Evolutionary conservation across 2,329 filamentous ascomycete genomes (phyloP).

Genomic region (Beauveria sp.): DNA sequence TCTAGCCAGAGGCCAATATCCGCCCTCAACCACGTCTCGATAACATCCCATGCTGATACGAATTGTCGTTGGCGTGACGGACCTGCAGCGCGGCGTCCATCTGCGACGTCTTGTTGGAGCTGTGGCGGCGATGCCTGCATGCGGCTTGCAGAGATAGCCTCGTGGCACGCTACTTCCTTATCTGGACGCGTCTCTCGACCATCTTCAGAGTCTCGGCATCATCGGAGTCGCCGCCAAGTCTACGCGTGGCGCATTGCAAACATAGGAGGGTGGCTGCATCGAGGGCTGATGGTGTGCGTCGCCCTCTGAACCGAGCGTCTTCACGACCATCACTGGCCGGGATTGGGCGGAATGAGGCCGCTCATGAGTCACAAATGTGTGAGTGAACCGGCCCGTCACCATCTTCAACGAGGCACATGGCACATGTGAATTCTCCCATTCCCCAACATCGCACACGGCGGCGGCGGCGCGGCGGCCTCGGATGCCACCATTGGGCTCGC

Average conservation of each 20-base stretch:
- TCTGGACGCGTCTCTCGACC: not conserved
- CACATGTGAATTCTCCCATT: not conserved
- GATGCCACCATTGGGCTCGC: not conserved
- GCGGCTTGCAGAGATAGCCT: not conserved
- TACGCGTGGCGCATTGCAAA: not conserved
- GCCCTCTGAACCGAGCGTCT: not conserved
- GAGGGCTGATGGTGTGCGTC: not conserved
- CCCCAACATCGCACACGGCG: not conserved
- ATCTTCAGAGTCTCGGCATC: not conserved
- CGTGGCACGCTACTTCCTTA: not conserved
- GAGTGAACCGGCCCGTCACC: not conserved
- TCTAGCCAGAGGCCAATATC: not conserved
- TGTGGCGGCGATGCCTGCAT: slow-evolving; percentile 1
- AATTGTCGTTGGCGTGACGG: not conserved
- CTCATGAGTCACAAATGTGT: not conserved
- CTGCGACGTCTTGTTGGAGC: not conserved
- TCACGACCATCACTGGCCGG: not conserved
- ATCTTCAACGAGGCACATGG: not conserved
- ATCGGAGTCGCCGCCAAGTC: not conserved
- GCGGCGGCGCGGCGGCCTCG: not conserved
- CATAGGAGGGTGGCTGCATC: not conserved
- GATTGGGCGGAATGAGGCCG: not conserved
- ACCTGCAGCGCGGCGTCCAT: not conserved
- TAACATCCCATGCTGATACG: not conserved
- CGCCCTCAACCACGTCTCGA: not conserved